Evolutionary conservation across 1,139 yeast species (phyloP).

Genomic region (Kodamaea derodonti): DNA sequence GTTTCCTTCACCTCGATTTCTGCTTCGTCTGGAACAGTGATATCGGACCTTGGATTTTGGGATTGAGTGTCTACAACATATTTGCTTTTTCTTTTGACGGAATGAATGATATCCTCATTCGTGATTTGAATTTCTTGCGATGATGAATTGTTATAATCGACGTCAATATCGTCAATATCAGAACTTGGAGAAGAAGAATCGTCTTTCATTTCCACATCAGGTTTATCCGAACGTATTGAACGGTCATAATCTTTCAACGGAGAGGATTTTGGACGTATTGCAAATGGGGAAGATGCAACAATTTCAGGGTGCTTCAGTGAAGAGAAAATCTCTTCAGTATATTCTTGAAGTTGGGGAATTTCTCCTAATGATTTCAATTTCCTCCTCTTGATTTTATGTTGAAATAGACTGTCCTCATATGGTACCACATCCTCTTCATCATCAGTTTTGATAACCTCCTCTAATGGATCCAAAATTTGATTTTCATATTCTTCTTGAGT

Average conservation of each 20-base stretch:
- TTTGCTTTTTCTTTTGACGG: conserved; percentile 5
- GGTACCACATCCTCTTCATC: conserved; percentile 11
- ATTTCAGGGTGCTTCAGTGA: conserved; percentile 8
- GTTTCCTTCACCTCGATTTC: background rate
- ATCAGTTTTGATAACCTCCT: conserved; percentile 12
- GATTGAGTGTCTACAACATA: conserved; percentile 9
- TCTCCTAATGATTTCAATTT: conserved; percentile 2
- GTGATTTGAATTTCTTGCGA: conserved; percentile 1
- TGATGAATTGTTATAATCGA: background rate
- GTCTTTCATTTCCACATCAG: conserved; percentile 2
- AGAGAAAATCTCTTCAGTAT: background rate
- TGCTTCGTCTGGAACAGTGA: conserved; percentile 5
- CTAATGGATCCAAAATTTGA: conserved; percentile 4
- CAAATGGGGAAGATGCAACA: conserved; percentile 13
- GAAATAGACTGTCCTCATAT: conserved; percentile 13
- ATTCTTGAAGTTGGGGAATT: background rate
- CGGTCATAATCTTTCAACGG: conserved; percentile 10
- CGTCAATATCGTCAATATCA: conserved; percentile 1
- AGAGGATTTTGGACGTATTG: conserved; percentile 9
- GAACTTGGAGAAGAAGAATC: conserved; percentile 1
- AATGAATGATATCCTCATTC: background rate
- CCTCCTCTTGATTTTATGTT: conserved; percentile 10
- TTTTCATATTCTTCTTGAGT: conserved; percentile 12
- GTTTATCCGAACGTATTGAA: conserved; percentile 6
- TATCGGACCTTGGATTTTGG: conserved; percentile 4